phyloP scores from a whole-genome alignment of 768 basidiomycete species.

The Suillus subluteus region DNA sequence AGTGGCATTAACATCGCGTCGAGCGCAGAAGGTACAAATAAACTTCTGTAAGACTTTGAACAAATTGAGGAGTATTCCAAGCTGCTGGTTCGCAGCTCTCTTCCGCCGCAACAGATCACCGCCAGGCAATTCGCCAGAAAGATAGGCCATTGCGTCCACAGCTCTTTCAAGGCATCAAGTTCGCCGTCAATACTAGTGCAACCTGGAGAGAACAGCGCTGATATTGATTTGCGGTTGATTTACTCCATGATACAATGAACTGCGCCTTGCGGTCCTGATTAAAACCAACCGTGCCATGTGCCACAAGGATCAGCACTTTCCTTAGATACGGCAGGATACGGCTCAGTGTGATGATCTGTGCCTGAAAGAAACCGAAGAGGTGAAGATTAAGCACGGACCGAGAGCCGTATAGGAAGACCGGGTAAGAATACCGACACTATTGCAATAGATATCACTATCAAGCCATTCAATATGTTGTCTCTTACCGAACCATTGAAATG shows the following conservation, averaged over 20 bases:
- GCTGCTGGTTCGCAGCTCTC: neutral
- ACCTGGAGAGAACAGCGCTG: neutral
- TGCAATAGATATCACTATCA: neutral
- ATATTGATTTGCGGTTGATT: neutral
- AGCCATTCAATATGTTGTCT: neutral
- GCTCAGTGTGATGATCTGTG: neutral
- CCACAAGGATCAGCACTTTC: neutral
- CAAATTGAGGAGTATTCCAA: slow-evolving; percentile 1
- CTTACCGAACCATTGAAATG: neutral
- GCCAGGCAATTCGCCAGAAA: neutral
- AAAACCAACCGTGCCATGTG: neutral
- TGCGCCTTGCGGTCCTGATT: neutral
- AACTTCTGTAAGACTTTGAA: neutral
- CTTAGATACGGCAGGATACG: neutral
- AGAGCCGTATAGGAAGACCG: slow-evolving; percentile 6
- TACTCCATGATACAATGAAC: neutral
- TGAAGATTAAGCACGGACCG: slow-evolving; percentile 1
- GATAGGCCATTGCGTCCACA: neutral
- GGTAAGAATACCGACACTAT: slow-evolving; percentile 6
- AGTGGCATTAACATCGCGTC: neutral
- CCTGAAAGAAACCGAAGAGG: neutral
- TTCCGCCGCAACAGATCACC: neutral
- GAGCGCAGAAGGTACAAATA: neutral
- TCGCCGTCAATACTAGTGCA: neutral
- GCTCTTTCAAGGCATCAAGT: neutral